These are phyloP conservation scores for Stagonosporopsis chrysanthemi DNA, from an alignment of 2,329 filamentous ascomycete species.

Conservation along the genomic window DNA sequence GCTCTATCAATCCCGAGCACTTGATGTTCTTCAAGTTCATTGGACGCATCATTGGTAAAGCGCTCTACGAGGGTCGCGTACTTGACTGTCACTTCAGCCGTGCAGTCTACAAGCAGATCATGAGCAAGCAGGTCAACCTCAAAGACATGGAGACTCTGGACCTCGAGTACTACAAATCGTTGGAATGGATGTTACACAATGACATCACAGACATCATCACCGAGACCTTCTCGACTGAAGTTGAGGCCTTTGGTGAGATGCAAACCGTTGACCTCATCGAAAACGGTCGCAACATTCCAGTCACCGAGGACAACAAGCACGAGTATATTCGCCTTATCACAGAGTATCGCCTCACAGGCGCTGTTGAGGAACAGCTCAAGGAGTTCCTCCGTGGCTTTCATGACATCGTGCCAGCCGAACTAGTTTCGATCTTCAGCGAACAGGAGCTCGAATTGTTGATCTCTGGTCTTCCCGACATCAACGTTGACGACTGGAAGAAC, in stretches of 20 bases:
- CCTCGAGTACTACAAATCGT: slow-evolving; percentile 97
- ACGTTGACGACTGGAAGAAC: slow-evolving; percentile 98
- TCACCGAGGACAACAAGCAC: slow-evolving; percentile 98
- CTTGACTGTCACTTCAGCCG: slow-evolving; percentile 99
- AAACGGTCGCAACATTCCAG: slow-evolving; percentile 87
- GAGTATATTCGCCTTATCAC: slow-evolving; percentile 95
- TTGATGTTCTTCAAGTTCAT: slow-evolving; percentile 99
- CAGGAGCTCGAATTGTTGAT: slow-evolving; percentile 97
- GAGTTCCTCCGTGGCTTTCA: slow-evolving; percentile 95
- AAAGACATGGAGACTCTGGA: slow-evolving; percentile 99
- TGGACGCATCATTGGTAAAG: slow-evolving; percentile 96
- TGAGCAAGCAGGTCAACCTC: slow-evolving; percentile 92
- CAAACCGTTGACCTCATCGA: slow-evolving; percentile 86
- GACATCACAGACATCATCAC: slow-evolving; percentile 98
- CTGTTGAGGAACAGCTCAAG: slow-evolving; percentile 93
- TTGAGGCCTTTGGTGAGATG: slow-evolving; percentile 91
- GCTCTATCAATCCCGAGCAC: slow-evolving; percentile 93
- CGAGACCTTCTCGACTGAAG: slow-evolving; percentile 93
- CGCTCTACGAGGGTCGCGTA: slow-evolving; percentile 92
- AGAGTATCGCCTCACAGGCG: slow-evolving; percentile 89
- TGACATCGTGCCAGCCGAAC: slow-evolving; percentile 92
- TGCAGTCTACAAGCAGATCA: slow-evolving; percentile 96
- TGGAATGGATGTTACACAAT: slow-evolving; percentile 98
- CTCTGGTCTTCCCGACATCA: slow-evolving; percentile 95
- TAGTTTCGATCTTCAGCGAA: slow-evolving; percentile 98